phyloP scores from a whole-genome alignment of 2,329 filamentous ascomycete species.

The Hypoxylon sp. region DNA sequence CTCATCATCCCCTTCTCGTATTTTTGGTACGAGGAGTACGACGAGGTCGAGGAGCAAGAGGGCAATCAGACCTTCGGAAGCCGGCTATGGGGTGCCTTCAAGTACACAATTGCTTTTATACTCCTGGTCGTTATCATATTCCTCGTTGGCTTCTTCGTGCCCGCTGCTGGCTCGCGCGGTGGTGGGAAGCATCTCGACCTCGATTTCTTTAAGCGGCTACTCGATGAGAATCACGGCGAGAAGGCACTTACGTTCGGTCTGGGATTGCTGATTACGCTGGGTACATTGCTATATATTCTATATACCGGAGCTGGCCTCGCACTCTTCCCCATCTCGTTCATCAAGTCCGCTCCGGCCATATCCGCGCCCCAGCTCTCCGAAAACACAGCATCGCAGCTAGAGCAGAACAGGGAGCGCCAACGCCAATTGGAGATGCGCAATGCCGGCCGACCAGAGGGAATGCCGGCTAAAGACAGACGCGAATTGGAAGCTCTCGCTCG shows the following conservation, averaged over 20 bases:
- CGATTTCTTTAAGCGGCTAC: slow-evolving; percentile 90
- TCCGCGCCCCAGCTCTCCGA: slow-evolving; percentile 85
- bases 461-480: slow-evolving; percentile 87
- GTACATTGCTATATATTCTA: slow-evolving; percentile 86
- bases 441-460: slow-evolving; percentile 78
- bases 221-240: slow-evolving; percentile 90
- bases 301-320: slow-evolving; percentile 93
- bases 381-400: slow-evolving; percentile 83
- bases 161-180: slow-evolving; percentile 77
- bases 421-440: slow-evolving; percentile 91
- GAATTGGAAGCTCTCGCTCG: slow-evolving; percentile 89
- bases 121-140: slow-evolving; percentile 85
- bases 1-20: slow-evolving; percentile 95
- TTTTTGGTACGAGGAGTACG: slow-evolving; percentile 98
- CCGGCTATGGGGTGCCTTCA: slow-evolving; percentile 85
- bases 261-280: slow-evolving; percentile 88
- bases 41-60: slow-evolving; percentile 87
- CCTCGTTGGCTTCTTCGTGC: slow-evolving; percentile 93
- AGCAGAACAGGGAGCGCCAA: slow-evolving; percentile 91
- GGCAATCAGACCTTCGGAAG: slow-evolving; percentile 79
- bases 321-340: slow-evolving; percentile 88
- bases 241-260: slow-evolving; percentile 91
- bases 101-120: slow-evolving; percentile 91
- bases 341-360: slow-evolving; percentile 90
- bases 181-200: slow-evolving; percentile 81